Evolutionary conservation across 345 rosid genomes (phyloP), one percentile per base, ranked within the genome.

Genomic region (Lepidium africanum): DNA sequence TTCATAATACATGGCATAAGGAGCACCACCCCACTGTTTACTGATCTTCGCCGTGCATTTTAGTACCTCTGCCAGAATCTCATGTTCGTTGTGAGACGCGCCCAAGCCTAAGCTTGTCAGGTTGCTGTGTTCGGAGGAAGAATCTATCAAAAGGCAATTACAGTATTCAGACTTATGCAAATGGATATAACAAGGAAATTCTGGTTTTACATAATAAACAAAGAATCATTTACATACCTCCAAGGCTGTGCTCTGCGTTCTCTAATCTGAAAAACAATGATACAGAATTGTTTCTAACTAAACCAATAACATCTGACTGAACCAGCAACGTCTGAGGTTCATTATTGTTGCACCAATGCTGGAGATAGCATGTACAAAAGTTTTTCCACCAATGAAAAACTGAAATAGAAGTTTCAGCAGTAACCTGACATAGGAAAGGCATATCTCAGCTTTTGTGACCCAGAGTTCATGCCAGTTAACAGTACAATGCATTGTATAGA

Each of bases 271-370:
- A 95, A 72, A 88, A 87, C 61, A 86, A 53, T 46, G 97, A 88
- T 48, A 89, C 71, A 48, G 99, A 89, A 81, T 79, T 82, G 76
- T 81, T 88, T 79, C 99, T 81, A 62, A 94, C 73, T 72, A 94
- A 83, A 79, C 94, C 95, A 81, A 89, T 70, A 75, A 75, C 92
- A 72, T 89, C 88, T 40, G 88, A 75, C 42, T 82, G 84, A 77
- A 79, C 78, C 72, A 94, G 64, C 78, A 94, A 81, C 38, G 87
- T 87, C 58, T 66, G 74, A n/a, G 95, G 87, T 16, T 80, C 79
- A 80, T 94, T 91, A 78, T 76, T 82, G 79, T 77, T 86, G 82
- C 97, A 85, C 99, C 99, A 94, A 62, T 83, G 70, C 50, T 82
- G 80, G 71, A 87, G 84, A 85, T 91, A 94, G 52, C 85, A 79